Percentiles rank a stretch among this genome's conserved stretches.
These are phyloP conservation scores for Themeda triandra DNA, from an alignment of 176 grass and related monocot genomes.

Conservation along the genomic window DNA sequence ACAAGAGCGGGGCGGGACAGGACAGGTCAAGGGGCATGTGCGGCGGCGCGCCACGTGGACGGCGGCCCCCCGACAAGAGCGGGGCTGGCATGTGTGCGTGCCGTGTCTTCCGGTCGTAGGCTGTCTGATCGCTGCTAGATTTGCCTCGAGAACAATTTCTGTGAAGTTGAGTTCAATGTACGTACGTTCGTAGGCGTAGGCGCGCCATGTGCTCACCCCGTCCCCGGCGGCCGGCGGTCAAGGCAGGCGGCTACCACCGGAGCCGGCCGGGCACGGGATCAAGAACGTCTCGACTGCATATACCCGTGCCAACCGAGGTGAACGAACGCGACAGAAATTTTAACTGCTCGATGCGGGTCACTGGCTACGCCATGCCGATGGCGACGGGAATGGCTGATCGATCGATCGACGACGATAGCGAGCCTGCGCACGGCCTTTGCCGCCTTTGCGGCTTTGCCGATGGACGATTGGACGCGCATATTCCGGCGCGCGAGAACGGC, in stretches of 20 bases:
- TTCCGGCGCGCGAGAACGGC: constrained; percentile 7
- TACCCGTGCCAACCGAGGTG: too few relatives aligned
- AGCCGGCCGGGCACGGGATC: background rate
- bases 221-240: background rate
- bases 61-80: constrained; percentile 8
- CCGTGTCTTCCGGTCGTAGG: constrained; percentile 17
- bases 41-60: constrained; percentile 20
- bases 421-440: background rate
- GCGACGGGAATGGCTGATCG: background rate
- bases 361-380: background rate
- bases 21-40: constrained; percentile 22
- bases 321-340: background rate
- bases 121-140: constrained; percentile 38
- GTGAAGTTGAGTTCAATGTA: too few relatives aligned
- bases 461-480: background rate
- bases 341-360: background rate
- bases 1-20: background rate
- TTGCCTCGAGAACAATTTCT: background rate
- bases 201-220: background rate
- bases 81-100: constrained; percentile 35
- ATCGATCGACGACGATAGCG: background rate
- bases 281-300: background rate
- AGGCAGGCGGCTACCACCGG: background rate
- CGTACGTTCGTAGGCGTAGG: background rate
- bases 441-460: constrained; percentile 16